Percentiles rank a stretch among this genome's conserved stretches.
Evolutionary conservation across 805 yeast genomes (phyloP).

Genomic region (Ogataea nitratoaversa): DNA sequence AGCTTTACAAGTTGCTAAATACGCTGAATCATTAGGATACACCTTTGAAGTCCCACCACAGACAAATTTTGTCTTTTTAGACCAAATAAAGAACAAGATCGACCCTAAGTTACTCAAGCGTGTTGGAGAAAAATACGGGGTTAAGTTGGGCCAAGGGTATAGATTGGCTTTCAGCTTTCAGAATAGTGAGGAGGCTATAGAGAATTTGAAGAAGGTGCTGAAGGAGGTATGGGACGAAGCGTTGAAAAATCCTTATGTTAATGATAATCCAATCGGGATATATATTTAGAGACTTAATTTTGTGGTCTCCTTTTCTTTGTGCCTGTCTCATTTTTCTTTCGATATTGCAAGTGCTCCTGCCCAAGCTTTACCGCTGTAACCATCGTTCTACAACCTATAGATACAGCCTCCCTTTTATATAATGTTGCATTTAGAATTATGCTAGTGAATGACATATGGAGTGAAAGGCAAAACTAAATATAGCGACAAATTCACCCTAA

Average conservation of each 20-base stretch:
- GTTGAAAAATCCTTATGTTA: slow-evolving; percentile 43
- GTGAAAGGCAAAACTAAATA: too few species aligned
- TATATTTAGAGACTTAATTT: too few species aligned
- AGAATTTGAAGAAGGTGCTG: slow-evolving; percentile 52
- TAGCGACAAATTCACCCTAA: too few species aligned
- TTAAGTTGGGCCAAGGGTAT: slow-evolving; percentile 61
- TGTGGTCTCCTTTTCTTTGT: too few species aligned
- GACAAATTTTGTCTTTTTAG: slow-evolving; percentile 80
- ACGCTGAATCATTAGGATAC: slow-evolving; percentile 51
- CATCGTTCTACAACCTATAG: too few species aligned
- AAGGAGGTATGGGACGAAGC: slow-evolving; percentile 55
- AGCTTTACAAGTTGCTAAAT: slow-evolving; percentile 48
- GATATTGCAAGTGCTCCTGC: too few species aligned
- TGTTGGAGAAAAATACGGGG: slow-evolving; percentile 50
- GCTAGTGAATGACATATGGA: too few species aligned
- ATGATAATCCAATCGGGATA: not conserved
- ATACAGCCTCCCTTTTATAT: too few species aligned
- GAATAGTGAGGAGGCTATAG: slow-evolving; percentile 50
- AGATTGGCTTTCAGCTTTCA: slow-evolving; percentile 82
- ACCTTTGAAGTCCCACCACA: slow-evolving; percentile 70
- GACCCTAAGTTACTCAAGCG: slow-evolving; percentile 38
- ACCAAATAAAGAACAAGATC: slow-evolving; percentile 48
- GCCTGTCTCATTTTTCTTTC: not conserved
- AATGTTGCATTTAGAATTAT: too few species aligned
- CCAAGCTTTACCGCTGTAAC: too few species aligned